phyloP scores from a whole-genome alignment of 345 rosid species.

The Pseudoturritis turrita region DNA sequence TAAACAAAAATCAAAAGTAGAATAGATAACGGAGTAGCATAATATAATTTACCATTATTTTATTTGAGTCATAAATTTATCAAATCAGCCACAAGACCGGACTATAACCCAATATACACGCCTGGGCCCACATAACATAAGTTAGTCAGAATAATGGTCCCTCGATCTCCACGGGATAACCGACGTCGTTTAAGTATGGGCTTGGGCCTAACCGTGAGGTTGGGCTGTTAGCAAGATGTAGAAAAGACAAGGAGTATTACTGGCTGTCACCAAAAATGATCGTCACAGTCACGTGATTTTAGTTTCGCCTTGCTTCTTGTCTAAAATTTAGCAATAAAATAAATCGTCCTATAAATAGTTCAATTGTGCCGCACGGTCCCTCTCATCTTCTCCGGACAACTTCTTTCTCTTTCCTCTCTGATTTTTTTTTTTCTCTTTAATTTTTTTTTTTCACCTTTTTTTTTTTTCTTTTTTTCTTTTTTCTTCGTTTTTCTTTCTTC shows the following conservation, averaged over 20 bases:
- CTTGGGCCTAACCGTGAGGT: neutral
- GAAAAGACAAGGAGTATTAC: neutral
- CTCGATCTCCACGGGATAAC: neutral
- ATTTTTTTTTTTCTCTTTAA: constrained; percentile 7
- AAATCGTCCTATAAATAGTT: constrained; percentile 22
- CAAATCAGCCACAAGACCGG: neutral
- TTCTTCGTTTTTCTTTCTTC: neutral
- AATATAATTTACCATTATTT: too few relatives aligned
- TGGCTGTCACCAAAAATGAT: neutral
- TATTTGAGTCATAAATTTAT: neutral
- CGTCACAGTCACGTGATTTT: neutral
- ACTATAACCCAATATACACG: constrained; percentile 2
- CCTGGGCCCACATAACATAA: constrained; percentile 7
- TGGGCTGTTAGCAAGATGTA: neutral
- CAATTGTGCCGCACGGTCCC: constrained; percentile 31
- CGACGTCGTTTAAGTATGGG: neutral
- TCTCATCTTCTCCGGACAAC: constrained; percentile 26
- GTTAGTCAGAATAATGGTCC: constrained; percentile 10
- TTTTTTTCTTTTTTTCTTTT: neutral
- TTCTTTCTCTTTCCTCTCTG: constrained; percentile 34
- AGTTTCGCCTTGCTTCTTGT: neutral
- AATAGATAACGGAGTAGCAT: too few relatives aligned
- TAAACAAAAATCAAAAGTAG: too few relatives aligned
- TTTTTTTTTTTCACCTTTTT: neutral
- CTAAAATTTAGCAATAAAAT: constrained; percentile 4